Evolutionary conservation across 2,329 filamentous ascomycete species (phyloP).

Genomic region (Aspergillus versicolor): DNA sequence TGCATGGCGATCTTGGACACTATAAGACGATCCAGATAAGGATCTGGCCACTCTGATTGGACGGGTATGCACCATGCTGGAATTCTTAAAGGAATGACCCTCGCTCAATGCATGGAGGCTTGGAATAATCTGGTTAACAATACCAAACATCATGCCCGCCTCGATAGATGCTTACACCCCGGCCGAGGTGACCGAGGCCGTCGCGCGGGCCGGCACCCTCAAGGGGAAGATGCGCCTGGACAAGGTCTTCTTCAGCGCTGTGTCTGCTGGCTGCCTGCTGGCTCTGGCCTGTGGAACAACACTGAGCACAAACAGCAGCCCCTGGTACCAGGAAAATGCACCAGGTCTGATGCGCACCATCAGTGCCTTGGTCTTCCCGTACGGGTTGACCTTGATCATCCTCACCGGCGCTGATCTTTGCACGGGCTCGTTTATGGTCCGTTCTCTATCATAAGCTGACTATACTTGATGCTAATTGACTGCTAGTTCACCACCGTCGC

Average conservation of each 20-base stretch:
- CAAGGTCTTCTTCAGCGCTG: constrained; percentile 53
- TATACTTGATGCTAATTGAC: background rate
- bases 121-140: background rate
- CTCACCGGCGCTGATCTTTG: constrained; percentile 51
- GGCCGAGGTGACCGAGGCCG: constrained; percentile 51
- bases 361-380: constrained; percentile 48
- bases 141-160: constrained; percentile 7
- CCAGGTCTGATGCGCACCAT: constrained; percentile 49
- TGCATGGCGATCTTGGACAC: background rate
- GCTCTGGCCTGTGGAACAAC: constrained; percentile 52
- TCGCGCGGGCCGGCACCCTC: constrained; percentile 50
- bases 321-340: constrained; percentile 52
- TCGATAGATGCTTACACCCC: constrained; percentile 46
- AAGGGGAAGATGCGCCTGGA: constrained; percentile 55
- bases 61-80: background rate
- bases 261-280: constrained; percentile 54
- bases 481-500: constrained; percentile 46
- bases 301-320: constrained; percentile 47
- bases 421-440: constrained; percentile 48
- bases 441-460: background rate
- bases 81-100: background rate
- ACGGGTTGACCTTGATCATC: constrained; percentile 52
- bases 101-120: background rate
- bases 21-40: constrained; percentile 7
- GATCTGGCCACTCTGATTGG: background rate